Base-by-base conservation (phyloP, 225 moss, liverwort and hornwort genomes). In the Asterella californica region DNA sequence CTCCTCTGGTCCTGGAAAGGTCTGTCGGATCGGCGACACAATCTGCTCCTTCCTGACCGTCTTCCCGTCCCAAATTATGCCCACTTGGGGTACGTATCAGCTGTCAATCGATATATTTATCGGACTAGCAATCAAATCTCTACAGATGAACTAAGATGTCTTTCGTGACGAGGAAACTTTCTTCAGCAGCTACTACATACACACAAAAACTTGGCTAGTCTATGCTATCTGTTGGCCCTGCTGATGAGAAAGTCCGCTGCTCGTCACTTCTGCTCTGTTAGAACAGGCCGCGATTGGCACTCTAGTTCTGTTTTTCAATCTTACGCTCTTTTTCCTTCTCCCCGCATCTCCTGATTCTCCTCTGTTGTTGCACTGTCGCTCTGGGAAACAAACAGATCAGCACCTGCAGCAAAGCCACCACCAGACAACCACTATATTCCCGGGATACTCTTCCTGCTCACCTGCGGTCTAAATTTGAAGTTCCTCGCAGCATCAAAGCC, bases 361-460 rank as follows among this genome's bases (percentile, higher is more conserved):
- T n/a, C n/a, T n/a, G n/a, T 29, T 75, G 14, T 34, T 19, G 24
- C 54, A 25, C 74, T 55, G 49, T 75, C 33, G 30, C 21, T 8
- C 32, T 9, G 33, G 2, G 25, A 38, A 69, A 42, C 36, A 69
- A 33, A 49, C 54, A 33, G 52, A 30, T 52, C 49, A 29, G 14
- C 74, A 9, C 22, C 50, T 75, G 74, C 74, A 30, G 30, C 74
- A 75, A 15, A 32, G 33, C 12, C 53, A 72, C 18, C 70, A 70
- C 38, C 72, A 49, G 14, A 15, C 38, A 37, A 15, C 22, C 37
- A 22, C 37, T 22, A 60, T 76, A 76, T 76, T 76, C 76, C 76
- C 76, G 76, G 76, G 53, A 54, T 75, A 22, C 48, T 74, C 74
- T 32, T 47, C 74, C 49, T 48, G 19, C 54, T 55, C 76, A 59